A percentile compares a stretch with the other conserved stretches of the same genome.
Evolutionary conservation across 2,329 filamentous ascomycete species (phyloP).

Genomic region (Aspergillus tanneri): DNA sequence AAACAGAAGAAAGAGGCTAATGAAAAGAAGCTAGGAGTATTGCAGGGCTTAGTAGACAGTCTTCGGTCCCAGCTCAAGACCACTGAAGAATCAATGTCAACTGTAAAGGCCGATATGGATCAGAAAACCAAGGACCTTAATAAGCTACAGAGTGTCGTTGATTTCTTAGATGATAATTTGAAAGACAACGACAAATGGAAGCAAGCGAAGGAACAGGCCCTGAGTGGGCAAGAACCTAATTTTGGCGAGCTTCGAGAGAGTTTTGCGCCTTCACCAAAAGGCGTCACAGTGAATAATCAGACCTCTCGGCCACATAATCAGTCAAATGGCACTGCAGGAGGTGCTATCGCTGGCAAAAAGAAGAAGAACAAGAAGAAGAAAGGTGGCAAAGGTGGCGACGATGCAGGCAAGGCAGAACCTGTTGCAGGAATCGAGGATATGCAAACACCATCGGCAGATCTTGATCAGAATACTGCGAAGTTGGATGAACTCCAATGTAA

Average conservation of each 20-base stretch:
- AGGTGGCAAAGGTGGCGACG: slow-evolving; percentile 54
- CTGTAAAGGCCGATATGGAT: slow-evolving; percentile 44
- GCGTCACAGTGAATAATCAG: slow-evolving; percentile 23
- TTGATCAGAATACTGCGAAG: slow-evolving; percentile 23
- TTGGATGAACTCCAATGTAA: slow-evolving; percentile 36
- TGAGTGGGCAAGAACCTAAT: slow-evolving; percentile 33
- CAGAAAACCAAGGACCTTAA: slow-evolving; percentile 39
- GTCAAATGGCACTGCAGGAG: slow-evolving; percentile 17
- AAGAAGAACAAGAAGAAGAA: slow-evolving; percentile 92
- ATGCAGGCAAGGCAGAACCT: slow-evolving; percentile 28
- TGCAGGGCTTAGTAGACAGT: slow-evolving; percentile 57
- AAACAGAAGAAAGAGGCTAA: slow-evolving; percentile 40
- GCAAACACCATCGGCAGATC: slow-evolving; percentile 34
- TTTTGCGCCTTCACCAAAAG: slow-evolving; percentile 26
- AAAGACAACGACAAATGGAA: slow-evolving; percentile 38
- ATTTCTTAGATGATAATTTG: slow-evolving; percentile 43
- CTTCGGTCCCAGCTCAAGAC: slow-evolving; percentile 55
- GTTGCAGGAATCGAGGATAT: slow-evolving; percentile 15
- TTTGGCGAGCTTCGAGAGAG: slow-evolving; percentile 38
- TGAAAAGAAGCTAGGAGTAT: slow-evolving; percentile 55
- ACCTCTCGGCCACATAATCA: slow-evolving; percentile 22
- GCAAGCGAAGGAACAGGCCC: slow-evolving; percentile 33
- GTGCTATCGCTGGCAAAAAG: slow-evolving; percentile 53
- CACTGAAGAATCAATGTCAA: slow-evolving; percentile 51
- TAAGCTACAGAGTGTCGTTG: slow-evolving; percentile 35